Base-by-base conservation (phyloP, 1,284 basidiomycete species). In the Ganoderma sinense region DNA sequence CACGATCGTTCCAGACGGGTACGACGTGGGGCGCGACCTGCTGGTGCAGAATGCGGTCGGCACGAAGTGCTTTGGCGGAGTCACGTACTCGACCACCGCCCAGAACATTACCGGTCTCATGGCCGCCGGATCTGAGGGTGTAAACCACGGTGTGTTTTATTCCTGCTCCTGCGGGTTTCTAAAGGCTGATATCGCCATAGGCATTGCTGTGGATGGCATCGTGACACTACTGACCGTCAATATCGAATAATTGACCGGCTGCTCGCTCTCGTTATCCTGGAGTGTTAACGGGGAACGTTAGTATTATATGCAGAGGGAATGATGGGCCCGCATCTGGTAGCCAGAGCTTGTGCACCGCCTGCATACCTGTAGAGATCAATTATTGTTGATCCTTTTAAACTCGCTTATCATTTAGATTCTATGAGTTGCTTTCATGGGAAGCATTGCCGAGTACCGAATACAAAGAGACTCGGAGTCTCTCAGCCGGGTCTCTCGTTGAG, bases 1-100 rank as follows among this genome's bases (percentile, higher is more conserved):
- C 72, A 81, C 82, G 18, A 87, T 91, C 67, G 73, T 82, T 1
- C 82, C 87, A 0, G 79, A 91, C 68, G 89, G 90, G 31, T 90
- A 92, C 74, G 73, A 89, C 70, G 77, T 85, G 66, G 88, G 88
- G 77, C 80, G 80, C 16, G 77, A 91, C 72, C 69, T 64, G 41
- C 78, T 91, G n/a, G 86, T 86, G 8, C 68, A 78, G 1, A 75
- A 73, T 31, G 87, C 88, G 18, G 69, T 84, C 2, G 88, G 88
- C 0, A 75, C 69, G 18, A 86, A 78, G 1, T 79, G 68, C 67
- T 87, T 83, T 66, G 78, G 74, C 2, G 88, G 84, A 23, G 80
- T 88, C 13, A 81, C 75, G 2, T 93, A 92, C 74, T 75, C 64
- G 29, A 90, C 90, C 0, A 78, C 78, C 4, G 85, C 84, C 1